Evolutionary conservation across 2,329 filamentous ascomycete genomes (phyloP).

Genomic region (Calycina marina): DNA sequence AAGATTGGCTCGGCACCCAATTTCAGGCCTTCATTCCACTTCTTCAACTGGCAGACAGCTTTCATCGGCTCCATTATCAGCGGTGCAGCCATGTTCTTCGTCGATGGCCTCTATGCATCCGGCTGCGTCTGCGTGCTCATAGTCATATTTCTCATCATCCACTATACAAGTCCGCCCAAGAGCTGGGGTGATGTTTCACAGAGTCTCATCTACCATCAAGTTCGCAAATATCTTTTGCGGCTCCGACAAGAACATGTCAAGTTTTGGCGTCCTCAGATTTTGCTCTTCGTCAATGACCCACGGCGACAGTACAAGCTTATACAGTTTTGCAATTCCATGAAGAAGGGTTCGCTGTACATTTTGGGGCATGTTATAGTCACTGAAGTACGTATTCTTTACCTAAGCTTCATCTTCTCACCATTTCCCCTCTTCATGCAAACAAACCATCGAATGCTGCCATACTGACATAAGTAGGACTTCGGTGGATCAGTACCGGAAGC

Average conservation of each 20-base stretch:
- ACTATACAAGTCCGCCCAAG: slow-evolving; percentile 74
- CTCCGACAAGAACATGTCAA: slow-evolving; percentile 81
- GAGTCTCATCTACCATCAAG: slow-evolving; percentile 77
- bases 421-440: no score
- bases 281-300: slow-evolving; percentile 71
- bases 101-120: slow-evolving; percentile 67
- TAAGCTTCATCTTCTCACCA: no score
- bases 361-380: slow-evolving; percentile 81
- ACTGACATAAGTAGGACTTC: no score
- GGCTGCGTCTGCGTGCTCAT: slow-evolving; percentile 60
- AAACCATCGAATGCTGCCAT: no score
- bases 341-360: slow-evolving; percentile 72
- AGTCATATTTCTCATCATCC: slow-evolving; percentile 69
- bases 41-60: slow-evolving; percentile 78
- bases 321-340: slow-evolving; percentile 81
- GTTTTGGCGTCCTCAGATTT: slow-evolving; percentile 81
- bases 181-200: slow-evolving; percentile 85
- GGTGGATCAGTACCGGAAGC: slow-evolving; percentile 65
- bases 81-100: slow-evolving; percentile 76
- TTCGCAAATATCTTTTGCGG: slow-evolving; percentile 75
- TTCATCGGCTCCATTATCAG: slow-evolving; percentile 61
- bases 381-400: no score
- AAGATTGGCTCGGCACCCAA: slow-evolving; percentile 82
- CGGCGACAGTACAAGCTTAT: slow-evolving; percentile 72
- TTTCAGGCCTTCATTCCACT: slow-evolving; percentile 76